A percentile compares a stretch with the other conserved stretches of the same genome.
Evolutionary conservation across 805 yeast species (phyloP).

Genomic region (Diddensiella santjacobensis): DNA sequence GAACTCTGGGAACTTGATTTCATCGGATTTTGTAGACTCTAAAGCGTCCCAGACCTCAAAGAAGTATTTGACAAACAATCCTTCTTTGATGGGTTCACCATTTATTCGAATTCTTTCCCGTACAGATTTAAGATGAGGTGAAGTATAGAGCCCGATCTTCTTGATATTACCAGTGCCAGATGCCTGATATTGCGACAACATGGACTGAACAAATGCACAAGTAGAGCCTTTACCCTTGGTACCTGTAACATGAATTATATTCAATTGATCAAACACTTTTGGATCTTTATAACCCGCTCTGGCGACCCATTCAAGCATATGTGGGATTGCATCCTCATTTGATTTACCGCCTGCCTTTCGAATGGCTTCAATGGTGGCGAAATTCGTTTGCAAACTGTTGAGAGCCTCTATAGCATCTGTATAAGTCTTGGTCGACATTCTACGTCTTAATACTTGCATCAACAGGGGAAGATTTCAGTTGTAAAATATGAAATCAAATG

Average conservation of each 20-base stretch:
- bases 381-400: constrained; percentile 86
- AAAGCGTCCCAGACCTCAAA: constrained; percentile 91
- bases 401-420: constrained; percentile 80
- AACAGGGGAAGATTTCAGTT: no score
- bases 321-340: constrained; percentile 64
- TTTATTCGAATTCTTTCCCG: constrained; percentile 86
- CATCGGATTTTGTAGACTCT: constrained; percentile 53
- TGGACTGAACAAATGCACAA: constrained; percentile 87
- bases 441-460: neutral
- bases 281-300: constrained; percentile 61
- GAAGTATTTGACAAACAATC: constrained; percentile 78
- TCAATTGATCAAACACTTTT: constrained; percentile 65
- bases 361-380: constrained; percentile 80
- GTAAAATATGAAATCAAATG: no score
- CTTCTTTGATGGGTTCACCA: constrained; percentile 80
- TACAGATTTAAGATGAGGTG: constrained; percentile 92
- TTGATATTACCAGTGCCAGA: constrained; percentile 33
- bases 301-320: constrained; percentile 78
- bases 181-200: constrained; percentile 59
- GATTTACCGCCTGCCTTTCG: constrained; percentile 71
- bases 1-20: constrained; percentile 65
- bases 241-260: constrained; percentile 90
- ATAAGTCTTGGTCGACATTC: constrained; percentile 20
- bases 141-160: constrained; percentile 88
- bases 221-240: constrained; percentile 99